Evolutionary conservation across 179 eudicot genomes (phyloP).

Genomic region (Camellia oleifera): DNA sequence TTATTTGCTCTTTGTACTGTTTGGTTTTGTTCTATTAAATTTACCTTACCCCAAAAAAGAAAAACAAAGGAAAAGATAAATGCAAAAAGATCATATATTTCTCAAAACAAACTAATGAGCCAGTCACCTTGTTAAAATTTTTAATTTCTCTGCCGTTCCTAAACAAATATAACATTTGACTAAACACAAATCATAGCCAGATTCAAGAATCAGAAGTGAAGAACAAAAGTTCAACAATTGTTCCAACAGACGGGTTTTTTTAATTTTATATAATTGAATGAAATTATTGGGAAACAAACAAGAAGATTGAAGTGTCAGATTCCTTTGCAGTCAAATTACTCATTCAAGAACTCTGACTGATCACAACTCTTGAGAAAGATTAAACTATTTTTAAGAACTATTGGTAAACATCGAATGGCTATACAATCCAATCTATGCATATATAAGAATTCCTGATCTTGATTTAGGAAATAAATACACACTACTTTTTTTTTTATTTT

Average conservation of each 20-base stretch:
- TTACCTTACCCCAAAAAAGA: too few relatives aligned
- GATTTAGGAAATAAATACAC: not conserved
- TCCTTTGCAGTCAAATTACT: not conserved
- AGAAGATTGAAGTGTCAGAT: not conserved
- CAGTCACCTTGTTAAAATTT: not conserved
- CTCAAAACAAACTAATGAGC: too few relatives aligned
- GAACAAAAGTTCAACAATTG: not conserved
- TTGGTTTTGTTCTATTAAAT: too few relatives aligned
- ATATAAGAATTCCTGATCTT: not conserved
- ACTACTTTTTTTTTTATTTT: too few relatives aligned
- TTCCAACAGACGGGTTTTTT: not conserved
- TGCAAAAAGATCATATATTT: too few relatives aligned
- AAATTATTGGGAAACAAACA: not conserved
- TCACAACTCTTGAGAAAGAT: too few relatives aligned
- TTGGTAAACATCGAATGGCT: too few relatives aligned
- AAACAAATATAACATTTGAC: too few relatives aligned
- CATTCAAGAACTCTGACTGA: too few relatives aligned
- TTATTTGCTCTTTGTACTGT: too few relatives aligned
- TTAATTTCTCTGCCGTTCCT: not conserved
- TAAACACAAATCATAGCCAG: not conserved
- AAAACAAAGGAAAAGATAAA: too few relatives aligned
- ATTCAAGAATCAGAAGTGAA: not conserved
- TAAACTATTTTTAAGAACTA: too few relatives aligned
- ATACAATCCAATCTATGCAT: not conserved
- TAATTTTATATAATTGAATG: not conserved